Evolutionary conservation across 2,329 filamentous ascomycete genomes (phyloP).

Genomic region (Trichoderma aggressivum): DNA sequence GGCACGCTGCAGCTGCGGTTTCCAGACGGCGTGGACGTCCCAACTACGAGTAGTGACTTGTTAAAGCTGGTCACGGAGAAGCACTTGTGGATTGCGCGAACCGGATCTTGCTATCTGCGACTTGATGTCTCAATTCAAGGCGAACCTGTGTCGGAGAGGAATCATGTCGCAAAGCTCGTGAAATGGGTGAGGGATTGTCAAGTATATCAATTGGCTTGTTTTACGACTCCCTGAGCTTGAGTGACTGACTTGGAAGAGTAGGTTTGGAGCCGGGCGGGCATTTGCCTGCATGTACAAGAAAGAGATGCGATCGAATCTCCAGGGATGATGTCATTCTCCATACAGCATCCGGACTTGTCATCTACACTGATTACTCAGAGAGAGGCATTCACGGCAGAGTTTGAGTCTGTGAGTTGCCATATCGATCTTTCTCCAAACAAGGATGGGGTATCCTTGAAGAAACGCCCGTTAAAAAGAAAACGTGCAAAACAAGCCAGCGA

Average conservation of each 20-base stretch:
- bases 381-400: conserved; percentile 25
- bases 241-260: conserved; percentile 17
- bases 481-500: neutral
- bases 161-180: conserved; percentile 19
- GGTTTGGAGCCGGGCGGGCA: conserved; percentile 33
- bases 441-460: neutral
- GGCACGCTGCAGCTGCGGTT: conserved; percentile 29
- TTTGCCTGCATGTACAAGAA: conserved; percentile 28
- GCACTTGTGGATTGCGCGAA: conserved; percentile 35
- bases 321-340: conserved; percentile 30
- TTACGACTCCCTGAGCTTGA: fast-evolving
- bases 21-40: conserved; percentile 16
- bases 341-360: conserved; percentile 36
- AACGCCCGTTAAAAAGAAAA: neutral
- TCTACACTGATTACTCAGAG: conserved; percentile 32
- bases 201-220: conserved; percentile 22
- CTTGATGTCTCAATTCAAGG: conserved; percentile 27
- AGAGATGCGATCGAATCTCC: conserved; percentile 13
- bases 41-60: conserved; percentile 27
- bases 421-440: conserved; percentile 25
- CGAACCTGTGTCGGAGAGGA: conserved; percentile 18
- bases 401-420: conserved; percentile 28
- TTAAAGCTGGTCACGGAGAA: conserved; percentile 21
- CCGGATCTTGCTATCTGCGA: conserved; percentile 29
- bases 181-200: conserved; percentile 27